A percentile compares a stretch with the other conserved stretches of the same genome.
Evolutionary conservation across 2,329 filamentous ascomycete genomes (phyloP).

Genomic region (Cytospora schulzeri): DNA sequence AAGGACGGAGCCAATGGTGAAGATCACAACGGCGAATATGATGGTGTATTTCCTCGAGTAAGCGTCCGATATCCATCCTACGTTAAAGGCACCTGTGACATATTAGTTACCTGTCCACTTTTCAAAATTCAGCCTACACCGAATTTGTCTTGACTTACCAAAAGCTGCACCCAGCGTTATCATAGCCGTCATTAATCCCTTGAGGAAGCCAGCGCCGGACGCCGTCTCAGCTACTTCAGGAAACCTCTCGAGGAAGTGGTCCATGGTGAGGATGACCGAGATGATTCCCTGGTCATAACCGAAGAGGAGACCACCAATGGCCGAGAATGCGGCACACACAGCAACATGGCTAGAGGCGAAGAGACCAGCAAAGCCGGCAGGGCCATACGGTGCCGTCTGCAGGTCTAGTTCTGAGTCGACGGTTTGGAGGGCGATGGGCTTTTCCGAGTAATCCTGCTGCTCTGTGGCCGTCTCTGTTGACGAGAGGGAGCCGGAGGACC

Average conservation of each 20-base stretch:
- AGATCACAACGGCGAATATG: conserved; percentile 52
- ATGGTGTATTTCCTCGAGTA: conserved; percentile 57
- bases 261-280: conserved; percentile 42
- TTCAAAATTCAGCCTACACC: neutral
- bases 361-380: conserved; percentile 9
- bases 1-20: conserved; percentile 55
- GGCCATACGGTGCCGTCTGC: conserved; percentile 1
- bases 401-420: neutral
- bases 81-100: conserved; percentile 50
- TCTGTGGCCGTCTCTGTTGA: neutral
- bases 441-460: neutral
- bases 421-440: neutral
- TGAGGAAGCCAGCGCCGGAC: conserved; percentile 46
- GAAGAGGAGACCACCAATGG: conserved; percentile 23
- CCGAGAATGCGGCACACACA: conserved; percentile 13
- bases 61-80: conserved; percentile 55
- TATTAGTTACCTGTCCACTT: neutral
- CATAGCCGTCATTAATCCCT: conserved; percentile 43
- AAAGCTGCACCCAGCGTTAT: conserved; percentile 60
- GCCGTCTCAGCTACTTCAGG: conserved; percentile 37
- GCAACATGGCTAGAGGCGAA: conserved; percentile 18
- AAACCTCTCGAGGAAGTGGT: conserved; percentile 39
- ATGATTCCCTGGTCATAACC: conserved; percentile 43
- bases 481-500: neutral
- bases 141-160: neutral